Evolutionary conservation across 2,329 filamentous ascomycete species (phyloP).

Genomic region (Cadophora luteo-olivacea): DNA sequence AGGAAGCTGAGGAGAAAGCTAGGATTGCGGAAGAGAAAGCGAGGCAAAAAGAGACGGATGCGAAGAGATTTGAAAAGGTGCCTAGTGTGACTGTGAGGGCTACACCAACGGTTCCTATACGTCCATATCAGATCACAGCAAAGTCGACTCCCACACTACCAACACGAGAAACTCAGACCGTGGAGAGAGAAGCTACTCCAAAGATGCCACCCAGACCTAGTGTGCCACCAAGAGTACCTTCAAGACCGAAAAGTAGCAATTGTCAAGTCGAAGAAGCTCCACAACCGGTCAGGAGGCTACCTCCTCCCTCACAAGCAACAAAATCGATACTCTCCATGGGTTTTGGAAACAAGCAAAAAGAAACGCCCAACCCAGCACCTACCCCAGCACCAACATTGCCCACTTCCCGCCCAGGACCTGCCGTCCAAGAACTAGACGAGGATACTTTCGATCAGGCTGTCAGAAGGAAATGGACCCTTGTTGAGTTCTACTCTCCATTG

Average conservation of each 20-base stretch:
- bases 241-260: slow-evolving; percentile 36
- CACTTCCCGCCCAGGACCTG: slow-evolving; percentile 27
- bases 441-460: slow-evolving; percentile 88
- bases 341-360: slow-evolving; percentile 38
- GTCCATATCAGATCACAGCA: slow-evolving; percentile 34
- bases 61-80: slow-evolving; percentile 44
- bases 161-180: slow-evolving; percentile 32
- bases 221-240: slow-evolving; percentile 54
- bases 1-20: slow-evolving; percentile 45
- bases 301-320: slow-evolving; percentile 34
- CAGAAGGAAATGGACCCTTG: slow-evolving; percentile 89
- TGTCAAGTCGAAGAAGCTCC: slow-evolving; percentile 26
- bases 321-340: slow-evolving; percentile 38
- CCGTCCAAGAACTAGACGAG: slow-evolving; percentile 83
- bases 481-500: slow-evolving; percentile 99
- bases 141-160: slow-evolving; percentile 50
- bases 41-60: slow-evolving; percentile 44
- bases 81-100: slow-evolving; percentile 49
- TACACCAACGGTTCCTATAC: slow-evolving; percentile 46
- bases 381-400: slow-evolving; percentile 26
- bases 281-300: slow-evolving; percentile 35
- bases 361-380: slow-evolving; percentile 34
- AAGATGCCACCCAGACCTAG: slow-evolving; percentile 41
- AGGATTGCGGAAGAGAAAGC: slow-evolving; percentile 56
- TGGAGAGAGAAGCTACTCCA: slow-evolving; percentile 37